A percentile compares a stretch with the other conserved stretches of the same genome.
phyloP scores from a whole-genome alignment of 106 monocot genomes.

The Hemerocallis citrina region DNA sequence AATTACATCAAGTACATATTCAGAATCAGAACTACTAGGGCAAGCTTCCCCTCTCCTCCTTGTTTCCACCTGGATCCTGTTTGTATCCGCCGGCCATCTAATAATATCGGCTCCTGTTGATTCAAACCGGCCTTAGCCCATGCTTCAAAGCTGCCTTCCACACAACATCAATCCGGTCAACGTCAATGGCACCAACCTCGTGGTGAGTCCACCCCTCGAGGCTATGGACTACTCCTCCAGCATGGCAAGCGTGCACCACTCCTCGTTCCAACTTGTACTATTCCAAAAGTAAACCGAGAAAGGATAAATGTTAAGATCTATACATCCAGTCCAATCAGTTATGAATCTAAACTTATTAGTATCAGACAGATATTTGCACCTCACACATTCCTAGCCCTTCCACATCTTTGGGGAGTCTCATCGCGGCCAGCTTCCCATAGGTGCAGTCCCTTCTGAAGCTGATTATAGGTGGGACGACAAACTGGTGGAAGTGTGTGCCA shows the following conservation, averaged over 20 bases:
- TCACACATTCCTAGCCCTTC: slow-evolving; percentile 68
- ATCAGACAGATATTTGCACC: too few species aligned
- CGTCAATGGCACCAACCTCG: slow-evolving; percentile 84
- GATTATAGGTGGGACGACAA: slow-evolving; percentile 79
- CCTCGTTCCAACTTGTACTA: slow-evolving; percentile 76
- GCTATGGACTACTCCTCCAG: slow-evolving; percentile 70
- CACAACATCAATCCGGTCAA: slow-evolving; percentile 74
- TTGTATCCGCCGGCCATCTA: too few species aligned
- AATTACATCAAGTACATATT: too few species aligned
- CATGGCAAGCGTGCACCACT: slow-evolving; percentile 81
- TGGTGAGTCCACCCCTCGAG: slow-evolving; percentile 84
- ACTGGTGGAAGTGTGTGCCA: slow-evolving; percentile 92
- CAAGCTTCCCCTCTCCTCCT: too few species aligned
- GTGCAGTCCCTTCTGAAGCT: slow-evolving; percentile 75
- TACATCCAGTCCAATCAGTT: too few species aligned
- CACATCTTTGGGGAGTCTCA: slow-evolving; percentile 76
- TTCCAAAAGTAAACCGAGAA: background rate
- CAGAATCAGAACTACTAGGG: too few species aligned
- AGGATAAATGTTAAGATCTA: too few species aligned
- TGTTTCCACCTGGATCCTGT: too few species aligned
- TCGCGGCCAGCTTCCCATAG: slow-evolving; percentile 81
- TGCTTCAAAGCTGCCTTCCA: slow-evolving; percentile 72
- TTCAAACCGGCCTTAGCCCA: slow-evolving; percentile 49
- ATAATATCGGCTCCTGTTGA: too few species aligned
- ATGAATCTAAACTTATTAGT: too few species aligned